A percentile compares a stretch with the other conserved stretches of the same genome.
These are phyloP conservation scores for Pseudogymnoascus sp. DNA, from an alignment of 2,329 filamentous ascomycete genomes.

Conservation along the genomic window DNA sequence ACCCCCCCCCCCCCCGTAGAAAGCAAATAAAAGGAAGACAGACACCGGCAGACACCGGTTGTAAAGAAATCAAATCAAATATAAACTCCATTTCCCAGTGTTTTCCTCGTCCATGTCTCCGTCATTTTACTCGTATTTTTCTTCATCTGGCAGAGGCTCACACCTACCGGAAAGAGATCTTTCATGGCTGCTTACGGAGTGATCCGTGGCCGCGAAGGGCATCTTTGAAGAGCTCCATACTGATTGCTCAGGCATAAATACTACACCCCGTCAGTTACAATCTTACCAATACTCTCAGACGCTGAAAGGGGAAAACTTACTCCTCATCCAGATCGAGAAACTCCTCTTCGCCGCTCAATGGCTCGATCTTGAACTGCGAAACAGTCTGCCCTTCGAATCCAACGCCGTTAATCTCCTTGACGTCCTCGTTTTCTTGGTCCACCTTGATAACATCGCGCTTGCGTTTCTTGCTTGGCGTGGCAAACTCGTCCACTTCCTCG, in stretches of 20 bases:
- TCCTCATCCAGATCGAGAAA: not conserved
- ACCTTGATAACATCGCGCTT: slow-evolving; percentile 18
- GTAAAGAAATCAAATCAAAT: not conserved
- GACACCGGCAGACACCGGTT: not conserved
- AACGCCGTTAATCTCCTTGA: not conserved
- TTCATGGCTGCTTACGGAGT: not conserved
- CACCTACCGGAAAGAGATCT: not conserved
- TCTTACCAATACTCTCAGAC: not conserved
- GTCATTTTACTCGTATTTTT: no score
- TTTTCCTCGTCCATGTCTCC: not conserved
- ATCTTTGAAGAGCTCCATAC: not conserved
- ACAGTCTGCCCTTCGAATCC: not conserved
- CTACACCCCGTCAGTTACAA: not conserved
- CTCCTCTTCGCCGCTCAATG: not conserved
- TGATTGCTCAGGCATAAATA: not conserved
- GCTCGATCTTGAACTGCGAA: slow-evolving; percentile 17
- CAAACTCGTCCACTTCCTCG: not conserved
- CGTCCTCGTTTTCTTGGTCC: slow-evolving; percentile 7
- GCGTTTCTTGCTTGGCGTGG: slow-evolving; percentile 13
- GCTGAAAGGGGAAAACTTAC: not conserved
- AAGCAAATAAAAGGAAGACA: not conserved
- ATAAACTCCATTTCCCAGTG: not conserved
- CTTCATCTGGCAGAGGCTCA: not conserved
- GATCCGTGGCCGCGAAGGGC: not conserved
- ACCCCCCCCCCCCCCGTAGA: not conserved